Percentiles rank a stretch among this genome's conserved stretches.
Conservation (phyloP, 208 protist genomes). For the Porcisia deanei region DNA sequence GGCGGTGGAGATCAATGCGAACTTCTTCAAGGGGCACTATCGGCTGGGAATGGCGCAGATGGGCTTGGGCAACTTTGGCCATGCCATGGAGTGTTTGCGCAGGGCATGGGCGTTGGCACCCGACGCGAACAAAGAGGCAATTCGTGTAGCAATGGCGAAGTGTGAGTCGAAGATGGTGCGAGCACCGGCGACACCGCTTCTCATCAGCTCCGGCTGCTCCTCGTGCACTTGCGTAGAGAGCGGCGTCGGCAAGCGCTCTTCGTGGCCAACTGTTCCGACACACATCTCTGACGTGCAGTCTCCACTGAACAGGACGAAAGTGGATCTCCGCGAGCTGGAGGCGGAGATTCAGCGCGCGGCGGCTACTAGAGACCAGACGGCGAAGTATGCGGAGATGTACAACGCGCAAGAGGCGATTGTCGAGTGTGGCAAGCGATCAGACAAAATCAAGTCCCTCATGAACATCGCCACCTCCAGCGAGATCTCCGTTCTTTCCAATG, state of each 20-base stretch:
- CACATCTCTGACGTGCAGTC: neutral
- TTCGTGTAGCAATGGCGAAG: conserved; percentile 47
- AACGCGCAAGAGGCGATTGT: conserved; percentile 37
- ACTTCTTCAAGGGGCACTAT: conserved; percentile 69
- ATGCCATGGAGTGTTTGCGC: conserved; percentile 44
- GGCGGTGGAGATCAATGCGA: conserved; percentile 43
- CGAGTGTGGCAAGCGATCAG: conserved; percentile 30
- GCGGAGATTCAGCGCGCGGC: conserved; percentile 3
- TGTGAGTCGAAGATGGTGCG: conserved; percentile 67
- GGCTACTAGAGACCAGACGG: conserved; percentile 7
- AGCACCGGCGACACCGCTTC: conserved; percentile 37
- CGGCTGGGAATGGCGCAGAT: conserved; percentile 54
- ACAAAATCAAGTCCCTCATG: conserved; percentile 45
- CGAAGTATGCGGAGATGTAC: conserved; percentile 20
- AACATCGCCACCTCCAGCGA: conserved; percentile 39
- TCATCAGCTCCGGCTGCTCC: conserved; percentile 18
- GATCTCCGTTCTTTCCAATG: conserved; percentile 35
- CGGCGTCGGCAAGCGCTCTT: neutral
- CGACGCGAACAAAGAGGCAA: conserved; percentile 32
- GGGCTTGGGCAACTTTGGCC: conserved; percentile 34
- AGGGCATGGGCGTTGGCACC: conserved; percentile 36
- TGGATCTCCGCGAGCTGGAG: conserved; percentile 16
- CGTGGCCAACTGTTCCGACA: conserved; percentile 1
- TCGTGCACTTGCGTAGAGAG: neutral
- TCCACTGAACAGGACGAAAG: neutral